A percentile compares a stretch with the other conserved stretches of the same genome.
These are phyloP conservation scores for Chaetomidium leptoderma DNA, from an alignment of 495 filamentous ascomycete genomes.

Conservation along the genomic window DNA sequence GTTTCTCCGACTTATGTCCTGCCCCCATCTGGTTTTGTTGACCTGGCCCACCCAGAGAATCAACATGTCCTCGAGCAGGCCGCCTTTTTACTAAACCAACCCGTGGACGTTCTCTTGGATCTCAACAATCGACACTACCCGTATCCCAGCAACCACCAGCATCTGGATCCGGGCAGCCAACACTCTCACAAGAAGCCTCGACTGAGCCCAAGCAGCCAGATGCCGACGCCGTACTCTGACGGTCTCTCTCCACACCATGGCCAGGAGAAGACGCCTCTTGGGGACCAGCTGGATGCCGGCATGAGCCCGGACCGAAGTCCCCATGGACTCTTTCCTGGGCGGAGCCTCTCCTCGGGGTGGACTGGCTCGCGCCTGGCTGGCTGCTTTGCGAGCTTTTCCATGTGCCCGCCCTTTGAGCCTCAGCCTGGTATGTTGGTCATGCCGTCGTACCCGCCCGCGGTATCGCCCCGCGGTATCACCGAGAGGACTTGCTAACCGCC, in stretches of 20 bases:
- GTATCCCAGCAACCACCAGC: neutral
- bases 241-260: constrained; percentile 19
- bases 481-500: constrained; percentile 12
- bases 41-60: constrained; percentile 32
- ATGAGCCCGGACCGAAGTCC: constrained; percentile 20
- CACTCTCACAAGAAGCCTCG: constrained; percentile 36
- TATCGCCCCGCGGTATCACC: neutral
- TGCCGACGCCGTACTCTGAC: constrained; percentile 25
- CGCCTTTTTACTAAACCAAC: constrained; percentile 26
- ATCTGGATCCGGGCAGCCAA: neutral
- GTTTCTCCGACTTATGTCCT: constrained; percentile 28
- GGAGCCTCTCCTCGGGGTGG: constrained; percentile 29
- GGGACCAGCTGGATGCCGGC: constrained; percentile 23
- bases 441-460: neutral
- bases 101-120: constrained; percentile 17
- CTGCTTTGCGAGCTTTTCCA: constrained; percentile 35
- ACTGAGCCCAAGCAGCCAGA: constrained; percentile 31
- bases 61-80: constrained; percentile 38
- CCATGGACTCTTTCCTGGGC: constrained; percentile 21
- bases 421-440: constrained; percentile 25
- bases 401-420: constrained; percentile 42
- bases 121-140: constrained; percentile 9
- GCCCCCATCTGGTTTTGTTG: constrained; percentile 28
- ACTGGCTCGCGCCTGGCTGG: constrained; percentile 35
- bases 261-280: constrained; percentile 40